Conservation (phyloP, 208 protist species). For the Wallacemonas collosoma region DNA sequence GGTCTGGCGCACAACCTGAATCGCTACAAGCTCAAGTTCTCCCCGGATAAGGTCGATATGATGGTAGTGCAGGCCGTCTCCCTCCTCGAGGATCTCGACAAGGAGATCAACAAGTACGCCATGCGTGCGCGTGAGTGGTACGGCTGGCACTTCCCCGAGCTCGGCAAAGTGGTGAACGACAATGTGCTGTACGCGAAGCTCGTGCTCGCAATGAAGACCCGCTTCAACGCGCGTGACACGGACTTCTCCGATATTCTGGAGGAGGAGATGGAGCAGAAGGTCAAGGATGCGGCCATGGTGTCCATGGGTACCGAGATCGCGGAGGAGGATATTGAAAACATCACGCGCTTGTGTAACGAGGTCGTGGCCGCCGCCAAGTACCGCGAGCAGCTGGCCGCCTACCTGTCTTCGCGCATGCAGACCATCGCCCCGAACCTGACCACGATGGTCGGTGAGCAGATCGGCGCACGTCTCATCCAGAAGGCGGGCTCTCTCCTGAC, state of each 20-base stretch:
- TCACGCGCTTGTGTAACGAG: slow-evolving; percentile 92
- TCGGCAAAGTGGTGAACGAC: slow-evolving; percentile 97
- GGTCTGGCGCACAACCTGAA: slow-evolving; percentile 99
- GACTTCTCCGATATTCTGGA: slow-evolving; percentile 96
- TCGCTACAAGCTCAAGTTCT: slow-evolving; percentile 99
- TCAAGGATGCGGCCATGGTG: slow-evolving; percentile 97
- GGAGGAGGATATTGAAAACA: slow-evolving; percentile 96
- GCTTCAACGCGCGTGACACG: slow-evolving; percentile 89
- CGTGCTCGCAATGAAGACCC: slow-evolving; percentile 89
- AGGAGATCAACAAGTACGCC: slow-evolving; percentile 99
- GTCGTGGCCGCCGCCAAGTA: slow-evolving; percentile 94
- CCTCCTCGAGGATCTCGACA: slow-evolving; percentile 99
- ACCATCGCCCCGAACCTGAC: slow-evolving; percentile 99
- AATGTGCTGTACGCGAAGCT: slow-evolving; percentile 97
- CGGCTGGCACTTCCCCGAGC: slow-evolving; percentile 99
- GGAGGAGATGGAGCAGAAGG: slow-evolving; percentile 95
- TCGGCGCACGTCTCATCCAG: slow-evolving; percentile 98
- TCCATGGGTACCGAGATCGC: slow-evolving; percentile 99
- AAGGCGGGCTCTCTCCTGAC: slow-evolving; percentile 98
- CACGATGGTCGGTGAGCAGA: slow-evolving; percentile 97
- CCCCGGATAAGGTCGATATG: slow-evolving; percentile 99
- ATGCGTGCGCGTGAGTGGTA: slow-evolving; percentile 99
- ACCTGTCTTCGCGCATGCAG: slow-evolving; percentile 98
- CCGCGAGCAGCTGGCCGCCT: slow-evolving; percentile 95
- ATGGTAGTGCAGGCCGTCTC: slow-evolving; percentile 99